Evolutionary conservation across 2,329 filamentous ascomycete species (phyloP).

Genomic region (Ascosphaera aggregata): DNA sequence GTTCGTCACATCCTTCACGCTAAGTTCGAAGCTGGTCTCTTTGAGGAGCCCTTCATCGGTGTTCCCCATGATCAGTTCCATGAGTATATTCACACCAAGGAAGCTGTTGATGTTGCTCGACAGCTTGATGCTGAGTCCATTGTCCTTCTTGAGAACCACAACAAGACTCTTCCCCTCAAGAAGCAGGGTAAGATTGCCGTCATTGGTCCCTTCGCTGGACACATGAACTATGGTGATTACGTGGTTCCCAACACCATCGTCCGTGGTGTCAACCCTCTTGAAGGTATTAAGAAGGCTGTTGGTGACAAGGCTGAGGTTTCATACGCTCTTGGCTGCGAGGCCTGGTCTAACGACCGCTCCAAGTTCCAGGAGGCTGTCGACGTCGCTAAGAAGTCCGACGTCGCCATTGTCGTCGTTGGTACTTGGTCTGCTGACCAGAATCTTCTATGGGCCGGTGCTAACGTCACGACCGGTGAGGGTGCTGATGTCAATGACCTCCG

Average conservation of each 20-base stretch:
- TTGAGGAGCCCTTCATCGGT: constrained; percentile 43
- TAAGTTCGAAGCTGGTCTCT: constrained; percentile 48
- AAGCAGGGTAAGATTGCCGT: constrained; percentile 47
- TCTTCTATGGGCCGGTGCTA: constrained; percentile 45
- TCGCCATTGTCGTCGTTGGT: constrained; percentile 50
- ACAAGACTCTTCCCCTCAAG: constrained; percentile 28
- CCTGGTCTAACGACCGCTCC: constrained; percentile 47
- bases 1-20: constrained; percentile 40
- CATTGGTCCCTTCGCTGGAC: constrained; percentile 52
- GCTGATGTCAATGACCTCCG: constrained; percentile 40
- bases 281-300: constrained; percentile 40
- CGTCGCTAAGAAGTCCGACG: constrained; percentile 40
- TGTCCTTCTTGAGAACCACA: constrained; percentile 35
- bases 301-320: constrained; percentile 33
- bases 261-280: constrained; percentile 43
- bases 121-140: constrained; percentile 42
- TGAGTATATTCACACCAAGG: constrained; percentile 37
- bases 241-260: constrained; percentile 41
- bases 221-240: constrained; percentile 54
- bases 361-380: constrained; percentile 43
- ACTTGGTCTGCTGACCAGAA: constrained; percentile 54
- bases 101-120: constrained; percentile 33
- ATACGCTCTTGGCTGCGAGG: constrained; percentile 46
- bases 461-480: constrained; percentile 54
- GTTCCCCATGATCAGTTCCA: constrained; percentile 31